Percentiles rank a stretch among this genome's conserved stretches.
phyloP scores from a whole-genome alignment of 768 basidiomycete species.

The Leccinum disarticulatum region DNA sequence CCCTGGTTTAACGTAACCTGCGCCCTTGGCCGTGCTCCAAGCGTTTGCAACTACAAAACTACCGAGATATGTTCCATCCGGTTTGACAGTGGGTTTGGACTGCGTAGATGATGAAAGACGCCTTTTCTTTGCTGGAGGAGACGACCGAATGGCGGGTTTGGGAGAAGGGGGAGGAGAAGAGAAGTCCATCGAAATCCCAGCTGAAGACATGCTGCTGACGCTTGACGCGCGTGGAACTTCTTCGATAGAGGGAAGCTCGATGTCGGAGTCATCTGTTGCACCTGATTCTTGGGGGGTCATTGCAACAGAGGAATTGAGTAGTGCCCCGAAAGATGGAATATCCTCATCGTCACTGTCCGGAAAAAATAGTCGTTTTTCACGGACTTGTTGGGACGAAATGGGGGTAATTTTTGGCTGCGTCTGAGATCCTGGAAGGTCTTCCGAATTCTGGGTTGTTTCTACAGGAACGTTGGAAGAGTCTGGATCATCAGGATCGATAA shows the following conservation, averaged over 20 bases:
- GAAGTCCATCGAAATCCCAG: slow-evolving; percentile 22
- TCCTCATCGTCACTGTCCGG: slow-evolving; percentile 47
- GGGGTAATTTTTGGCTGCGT: slow-evolving; percentile 1
- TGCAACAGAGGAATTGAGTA: background rate
- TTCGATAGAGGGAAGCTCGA: slow-evolving; percentile 35
- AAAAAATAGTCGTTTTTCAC: slow-evolving; percentile 39
- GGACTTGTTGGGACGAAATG: slow-evolving; percentile 13
- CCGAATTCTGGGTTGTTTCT: slow-evolving; percentile 8
- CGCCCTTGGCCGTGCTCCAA: slow-evolving; percentile 77
- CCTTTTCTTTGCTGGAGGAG: slow-evolving; percentile 52
- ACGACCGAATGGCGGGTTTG: slow-evolving; percentile 5
- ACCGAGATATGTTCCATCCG: slow-evolving; percentile 53
- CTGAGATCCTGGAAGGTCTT: background rate
- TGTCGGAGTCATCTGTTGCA: slow-evolving; percentile 32
- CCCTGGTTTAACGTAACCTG: slow-evolving; percentile 63
- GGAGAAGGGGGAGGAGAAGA: slow-evolving; percentile 28
- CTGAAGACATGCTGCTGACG: slow-evolving; percentile 39
- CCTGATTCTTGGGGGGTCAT: slow-evolving; percentile 35
- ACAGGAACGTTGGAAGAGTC: slow-evolving; percentile 24
- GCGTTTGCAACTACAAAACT: slow-evolving; percentile 69
- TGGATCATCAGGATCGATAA: slow-evolving; percentile 58
- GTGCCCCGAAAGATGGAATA: slow-evolving; percentile 15
- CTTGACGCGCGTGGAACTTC: slow-evolving; percentile 40
- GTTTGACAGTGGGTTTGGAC: slow-evolving; percentile 13
- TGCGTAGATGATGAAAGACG: slow-evolving; percentile 39